A percentile compares a stretch with the other conserved stretches of the same genome.
These are phyloP conservation scores for Tuber magnatum DNA, from an alignment of 495 filamentous ascomycete genomes.

Conservation along the genomic window DNA sequence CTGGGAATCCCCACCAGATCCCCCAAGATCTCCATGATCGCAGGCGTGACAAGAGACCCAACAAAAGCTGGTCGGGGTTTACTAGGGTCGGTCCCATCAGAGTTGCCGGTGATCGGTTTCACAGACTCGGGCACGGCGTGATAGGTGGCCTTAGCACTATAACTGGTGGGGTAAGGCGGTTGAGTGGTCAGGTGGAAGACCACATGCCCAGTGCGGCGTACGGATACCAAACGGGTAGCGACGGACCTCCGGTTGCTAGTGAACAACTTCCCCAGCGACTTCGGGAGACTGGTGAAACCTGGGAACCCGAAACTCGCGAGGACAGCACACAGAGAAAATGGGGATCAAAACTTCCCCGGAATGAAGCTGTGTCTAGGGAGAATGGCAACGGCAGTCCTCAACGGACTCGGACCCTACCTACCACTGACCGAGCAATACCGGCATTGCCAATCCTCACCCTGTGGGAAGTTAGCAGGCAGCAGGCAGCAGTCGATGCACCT, in stretches of 20 bases:
- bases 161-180: conserved; percentile 26
- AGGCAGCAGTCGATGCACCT: conserved; percentile 18
- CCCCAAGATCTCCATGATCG: conserved; percentile 37
- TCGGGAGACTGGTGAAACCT: background rate
- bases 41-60: conserved; percentile 41
- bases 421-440: conserved; percentile 10
- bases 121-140: conserved; percentile 55
- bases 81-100: conserved; percentile 41
- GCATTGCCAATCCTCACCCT: conserved; percentile 6
- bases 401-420: background rate
- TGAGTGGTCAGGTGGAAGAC: conserved; percentile 29
- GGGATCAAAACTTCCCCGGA: conserved; percentile 32
- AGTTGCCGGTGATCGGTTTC: conserved; percentile 52
- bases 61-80: conserved; percentile 45
- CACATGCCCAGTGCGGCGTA: conserved; percentile 26
- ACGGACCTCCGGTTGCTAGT: background rate
- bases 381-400: background rate
- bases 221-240: conserved; percentile 20
- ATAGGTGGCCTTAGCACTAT: background rate
- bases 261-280: background rate
- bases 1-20: conserved; percentile 75
- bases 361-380: conserved; percentile 12
- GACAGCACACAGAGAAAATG: conserved; percentile 21
- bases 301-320: conserved; percentile 10
- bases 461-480: conserved; percentile 6